Evolutionary conservation across 2,329 filamentous ascomycete species (phyloP), one percentile per base, ranked within the genome.

Genomic region (Nemania sp.): DNA sequence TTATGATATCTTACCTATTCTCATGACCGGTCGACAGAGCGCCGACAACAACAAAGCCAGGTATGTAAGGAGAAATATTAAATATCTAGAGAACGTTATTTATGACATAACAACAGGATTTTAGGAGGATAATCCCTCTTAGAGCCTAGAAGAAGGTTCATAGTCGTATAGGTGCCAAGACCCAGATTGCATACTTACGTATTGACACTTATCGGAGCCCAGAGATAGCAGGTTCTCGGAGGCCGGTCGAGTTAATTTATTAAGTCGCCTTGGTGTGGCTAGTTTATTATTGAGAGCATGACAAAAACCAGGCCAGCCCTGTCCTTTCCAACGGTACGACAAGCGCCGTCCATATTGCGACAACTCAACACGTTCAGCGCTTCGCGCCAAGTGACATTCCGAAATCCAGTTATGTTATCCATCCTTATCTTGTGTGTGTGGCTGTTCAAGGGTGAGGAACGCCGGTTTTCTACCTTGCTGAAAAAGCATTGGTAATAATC

Each of bases 401-500:
- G 55, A 55, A 24, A 26, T 13, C 60, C 29, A 56, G 55, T 53
- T 38, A 45, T 51, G 58, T 54, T 49, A 54, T 51, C 22, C 27
- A 20, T 49, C 18, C 26, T 26, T 32, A 45, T 24, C n/a, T n/a
- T n/a, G n/a, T n/a, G n/a, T n/a, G n/a, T 47, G 32, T 43, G 32
- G 29, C 13, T 35, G n/a, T 32, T 5, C n/a, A 26, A 18, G 22
- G 62, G 51, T 43, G 47, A 41, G 29, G 47, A 26, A 43, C 22
- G 45, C 35, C 41, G 26, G 26, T 47, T 47, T 47, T 47, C 3
- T 47, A 11, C 22, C 26, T 10, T 58, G 62, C 62, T 64, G 62
- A 64, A 64, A 58, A 64, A 64, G 45, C 62, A 64, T 58, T 64
- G 47, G 62, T 58, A 59, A 59, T 54, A 26, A 52, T 27, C 15